These are phyloP conservation scores for Citrus sp. DNA, from an alignment of 345 rosid species.

Conservation along the genomic window DNA sequence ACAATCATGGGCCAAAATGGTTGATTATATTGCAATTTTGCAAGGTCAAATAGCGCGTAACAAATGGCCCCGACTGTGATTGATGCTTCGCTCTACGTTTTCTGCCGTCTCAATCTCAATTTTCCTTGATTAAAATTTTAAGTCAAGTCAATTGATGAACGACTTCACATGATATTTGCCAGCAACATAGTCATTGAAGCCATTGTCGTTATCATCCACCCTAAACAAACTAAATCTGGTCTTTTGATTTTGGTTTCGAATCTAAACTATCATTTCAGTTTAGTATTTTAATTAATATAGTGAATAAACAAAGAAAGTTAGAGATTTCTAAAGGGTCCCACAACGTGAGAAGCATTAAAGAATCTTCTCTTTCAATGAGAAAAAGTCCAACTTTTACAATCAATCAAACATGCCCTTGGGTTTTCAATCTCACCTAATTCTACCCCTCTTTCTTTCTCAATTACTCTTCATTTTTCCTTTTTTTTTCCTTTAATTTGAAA, in stretches of 20 bases:
- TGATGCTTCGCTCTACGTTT: no score
- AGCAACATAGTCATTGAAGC: background rate
- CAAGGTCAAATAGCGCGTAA: no score
- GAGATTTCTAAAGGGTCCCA: background rate
- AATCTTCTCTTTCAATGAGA: background rate
- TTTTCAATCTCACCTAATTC: background rate
- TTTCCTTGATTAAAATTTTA: no score
- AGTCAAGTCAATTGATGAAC: no score
- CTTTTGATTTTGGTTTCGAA: background rate
- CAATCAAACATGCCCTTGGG: background rate
- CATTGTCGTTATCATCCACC: background rate
- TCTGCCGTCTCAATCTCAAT: no score
- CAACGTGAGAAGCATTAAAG: background rate
- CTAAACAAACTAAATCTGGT: background rate
- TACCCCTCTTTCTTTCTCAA: no score
- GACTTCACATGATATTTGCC: background rate
- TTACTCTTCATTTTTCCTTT: no score
- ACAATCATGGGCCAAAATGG: no score
- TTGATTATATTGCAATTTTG: no score
- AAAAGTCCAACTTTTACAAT: background rate
- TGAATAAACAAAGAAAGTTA: no score
- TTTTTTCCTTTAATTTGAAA: background rate
- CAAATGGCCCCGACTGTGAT: no score
- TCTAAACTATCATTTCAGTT: background rate
- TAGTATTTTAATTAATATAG: no score